These are phyloP conservation scores for Annulohypoxylon moriforme DNA, from an alignment of 495 filamentous ascomycete species.

Conservation along the genomic window DNA sequence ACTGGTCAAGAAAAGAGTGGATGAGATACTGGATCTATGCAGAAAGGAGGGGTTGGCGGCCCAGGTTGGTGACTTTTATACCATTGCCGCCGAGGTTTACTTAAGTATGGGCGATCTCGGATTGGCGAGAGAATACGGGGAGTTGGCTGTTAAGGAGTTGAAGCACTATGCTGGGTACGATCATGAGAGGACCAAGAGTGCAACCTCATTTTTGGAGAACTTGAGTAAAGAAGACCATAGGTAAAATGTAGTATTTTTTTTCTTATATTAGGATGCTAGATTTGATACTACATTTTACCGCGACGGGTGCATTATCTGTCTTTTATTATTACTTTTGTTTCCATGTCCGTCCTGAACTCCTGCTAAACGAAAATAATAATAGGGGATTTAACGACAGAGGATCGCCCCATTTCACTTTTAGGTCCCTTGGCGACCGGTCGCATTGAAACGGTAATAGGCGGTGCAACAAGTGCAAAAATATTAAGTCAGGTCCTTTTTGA, in stretches of 20 bases:
- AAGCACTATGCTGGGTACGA: constrained; percentile 45
- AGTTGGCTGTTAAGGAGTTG: constrained; percentile 42
- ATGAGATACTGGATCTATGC: constrained; percentile 41
- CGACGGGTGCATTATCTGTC: not conserved
- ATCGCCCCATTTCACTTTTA: not conserved
- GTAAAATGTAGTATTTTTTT: not conserved
- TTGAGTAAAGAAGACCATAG: not conserved
- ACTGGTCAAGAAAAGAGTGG: constrained; percentile 38
- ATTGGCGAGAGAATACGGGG: constrained; percentile 42
- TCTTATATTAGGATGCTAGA: not conserved
- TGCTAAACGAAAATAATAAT: not conserved
- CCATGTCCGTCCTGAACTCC: not conserved
- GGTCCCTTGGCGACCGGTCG: constrained; percentile 8
- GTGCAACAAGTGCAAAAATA: constrained; percentile 1
- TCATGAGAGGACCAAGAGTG: constrained; percentile 31
- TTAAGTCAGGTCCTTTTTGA: not conserved
- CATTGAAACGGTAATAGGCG: not conserved
- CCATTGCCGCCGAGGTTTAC: constrained; percentile 48
- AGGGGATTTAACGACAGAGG: not conserved
- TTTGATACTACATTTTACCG: not conserved
- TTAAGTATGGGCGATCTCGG: constrained; percentile 35
- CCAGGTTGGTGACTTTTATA: constrained; percentile 50
- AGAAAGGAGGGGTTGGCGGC: constrained; percentile 49
- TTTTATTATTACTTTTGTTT: not conserved
- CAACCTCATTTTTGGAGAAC: constrained; percentile 25